Conservation (phyloP, 192 early-diverging fungal species). For the Coemansia sp. region DNA sequence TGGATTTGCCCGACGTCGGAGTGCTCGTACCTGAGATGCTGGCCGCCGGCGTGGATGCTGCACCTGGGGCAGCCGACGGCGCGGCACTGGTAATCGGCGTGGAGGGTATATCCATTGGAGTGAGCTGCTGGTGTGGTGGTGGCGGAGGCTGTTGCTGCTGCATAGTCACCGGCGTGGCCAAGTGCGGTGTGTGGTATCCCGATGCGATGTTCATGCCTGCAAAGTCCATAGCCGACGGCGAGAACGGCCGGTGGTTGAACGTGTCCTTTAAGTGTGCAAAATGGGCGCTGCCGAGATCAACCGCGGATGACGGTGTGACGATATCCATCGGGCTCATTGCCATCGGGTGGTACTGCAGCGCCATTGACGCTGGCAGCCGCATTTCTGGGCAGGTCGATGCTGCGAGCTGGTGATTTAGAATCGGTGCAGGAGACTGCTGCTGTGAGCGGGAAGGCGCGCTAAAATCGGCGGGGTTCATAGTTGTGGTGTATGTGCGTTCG, state of each 20-base stretch:
- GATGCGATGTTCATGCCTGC: slow-evolving; percentile 52
- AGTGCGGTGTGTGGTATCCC: slow-evolving; percentile 47
- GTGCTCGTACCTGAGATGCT: not conserved
- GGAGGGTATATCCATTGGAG: slow-evolving; percentile 9
- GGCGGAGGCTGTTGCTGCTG: slow-evolving; percentile 15
- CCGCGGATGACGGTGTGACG: slow-evolving; percentile 29
- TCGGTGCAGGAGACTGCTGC: slow-evolving; percentile 49
- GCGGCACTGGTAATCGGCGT: not conserved
- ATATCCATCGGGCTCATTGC: slow-evolving; percentile 13
- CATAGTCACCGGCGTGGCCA: slow-evolving; percentile 33
- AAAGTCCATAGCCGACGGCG: slow-evolving; percentile 53
- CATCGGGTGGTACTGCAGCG: slow-evolving; percentile 24
- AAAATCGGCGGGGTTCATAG: slow-evolving; percentile 54
- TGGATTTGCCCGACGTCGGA: slow-evolving; percentile 13
- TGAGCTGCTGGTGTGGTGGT: slow-evolving; percentile 9
- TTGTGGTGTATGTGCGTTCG: slow-evolving; percentile 15
- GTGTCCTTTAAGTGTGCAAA: slow-evolving; percentile 49
- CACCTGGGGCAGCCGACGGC: not conserved
- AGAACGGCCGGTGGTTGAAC: slow-evolving; percentile 40
- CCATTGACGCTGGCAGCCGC: slow-evolving; percentile 18
- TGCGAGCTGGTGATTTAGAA: slow-evolving; percentile 24
- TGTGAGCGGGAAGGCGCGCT: slow-evolving; percentile 49
- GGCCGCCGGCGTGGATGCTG: slow-evolving; percentile 9
- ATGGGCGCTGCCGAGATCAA: slow-evolving; percentile 40
- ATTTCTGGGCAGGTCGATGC: slow-evolving; percentile 14